Evolutionary conservation across 352 stramenopile genomes (phyloP).

Genomic region (Phytophthora macrochlamydospora): DNA sequence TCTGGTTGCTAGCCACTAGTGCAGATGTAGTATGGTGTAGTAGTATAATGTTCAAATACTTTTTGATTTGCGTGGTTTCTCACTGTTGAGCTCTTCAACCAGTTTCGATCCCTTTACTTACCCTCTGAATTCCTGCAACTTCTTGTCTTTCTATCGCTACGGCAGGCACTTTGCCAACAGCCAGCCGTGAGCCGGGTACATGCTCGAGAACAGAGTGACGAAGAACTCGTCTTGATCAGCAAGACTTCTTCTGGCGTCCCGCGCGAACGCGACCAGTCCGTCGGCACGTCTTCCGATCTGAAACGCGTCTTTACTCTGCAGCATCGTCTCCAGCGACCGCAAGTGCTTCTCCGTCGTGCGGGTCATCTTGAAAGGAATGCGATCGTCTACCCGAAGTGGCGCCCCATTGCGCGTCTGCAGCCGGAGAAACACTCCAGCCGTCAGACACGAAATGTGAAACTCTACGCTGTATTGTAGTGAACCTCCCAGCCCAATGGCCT

Average conservation of each 20-base stretch:
- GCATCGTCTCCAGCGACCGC: slow-evolving; percentile 66
- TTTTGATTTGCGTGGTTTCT: background rate
- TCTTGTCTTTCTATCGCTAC: slow-evolving; percentile 24
- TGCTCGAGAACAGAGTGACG: slow-evolving; percentile 81
- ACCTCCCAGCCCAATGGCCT: slow-evolving; percentile 80
- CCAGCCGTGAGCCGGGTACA: slow-evolving; percentile 83
- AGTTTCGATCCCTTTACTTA: background rate
- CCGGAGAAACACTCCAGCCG: slow-evolving; percentile 76
- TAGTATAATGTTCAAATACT: background rate
- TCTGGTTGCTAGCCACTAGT: slow-evolving; percentile 32
- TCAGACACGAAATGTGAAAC: slow-evolving; percentile 80
- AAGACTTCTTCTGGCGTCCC: slow-evolving; percentile 68
- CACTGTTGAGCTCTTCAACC: slow-evolving; percentile 1
- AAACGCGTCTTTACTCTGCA: slow-evolving; percentile 83
- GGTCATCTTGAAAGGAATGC: slow-evolving; percentile 81
- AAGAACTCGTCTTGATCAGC: slow-evolving; percentile 89
- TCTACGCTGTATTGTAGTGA: slow-evolving; percentile 78
- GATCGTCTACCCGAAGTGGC: slow-evolving; percentile 71
- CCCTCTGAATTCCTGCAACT: background rate
- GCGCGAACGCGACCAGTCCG: slow-evolving; percentile 71
- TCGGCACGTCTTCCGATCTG: slow-evolving; percentile 77
- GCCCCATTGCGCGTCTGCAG: slow-evolving; percentile 78
- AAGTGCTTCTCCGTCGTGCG: slow-evolving; percentile 84
- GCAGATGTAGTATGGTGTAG: background rate
- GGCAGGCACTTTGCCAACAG: slow-evolving; percentile 74